Evolutionary conservation across 805 yeast species (phyloP).

Genomic region (Ogataea zsoltii): DNA sequence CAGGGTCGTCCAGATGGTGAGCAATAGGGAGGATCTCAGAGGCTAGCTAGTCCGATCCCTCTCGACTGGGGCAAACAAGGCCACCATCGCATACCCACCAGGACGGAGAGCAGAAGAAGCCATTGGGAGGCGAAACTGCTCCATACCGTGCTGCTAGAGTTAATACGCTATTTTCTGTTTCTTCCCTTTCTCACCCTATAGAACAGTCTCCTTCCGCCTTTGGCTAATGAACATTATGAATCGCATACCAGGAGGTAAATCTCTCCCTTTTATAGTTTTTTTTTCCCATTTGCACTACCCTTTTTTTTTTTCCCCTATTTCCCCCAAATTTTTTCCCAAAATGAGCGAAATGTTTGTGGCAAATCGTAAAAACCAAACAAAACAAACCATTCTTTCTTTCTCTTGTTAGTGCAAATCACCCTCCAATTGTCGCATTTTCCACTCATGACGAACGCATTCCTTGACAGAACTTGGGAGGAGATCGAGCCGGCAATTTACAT

Average conservation of each 20-base stretch:
- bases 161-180: too few relatives aligned
- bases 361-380: slow-evolving; percentile 12
- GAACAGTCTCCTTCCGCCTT: too few relatives aligned
- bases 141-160: too few relatives aligned
- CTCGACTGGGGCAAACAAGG: too few relatives aligned
- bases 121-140: too few relatives aligned
- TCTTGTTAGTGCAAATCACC: neutral
- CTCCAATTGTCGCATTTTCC: too few relatives aligned
- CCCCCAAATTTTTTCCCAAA: neutral
- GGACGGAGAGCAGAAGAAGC: too few relatives aligned
- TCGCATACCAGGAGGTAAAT: too few relatives aligned
- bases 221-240: too few relatives aligned
- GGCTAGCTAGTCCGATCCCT: too few relatives aligned
- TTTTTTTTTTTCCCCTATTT: slow-evolving; percentile 1
- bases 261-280: too few relatives aligned
- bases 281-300: too few relatives aligned
- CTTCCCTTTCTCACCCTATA: neutral
- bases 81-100: neutral
- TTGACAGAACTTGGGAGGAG: slow-evolving; percentile 62
- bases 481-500: slow-evolving; percentile 75
- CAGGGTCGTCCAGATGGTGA: slow-evolving; percentile 74
- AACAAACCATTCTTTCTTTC: neutral
- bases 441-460: slow-evolving; percentile 24
- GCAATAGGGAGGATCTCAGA: slow-evolving; percentile 16
- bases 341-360: slow-evolving; percentile 16